Evolutionary conservation across 2,329 filamentous ascomycete species (phyloP), one percentile per base, ranked within the genome.

Genomic region (Colletotrichum eleusines): DNA sequence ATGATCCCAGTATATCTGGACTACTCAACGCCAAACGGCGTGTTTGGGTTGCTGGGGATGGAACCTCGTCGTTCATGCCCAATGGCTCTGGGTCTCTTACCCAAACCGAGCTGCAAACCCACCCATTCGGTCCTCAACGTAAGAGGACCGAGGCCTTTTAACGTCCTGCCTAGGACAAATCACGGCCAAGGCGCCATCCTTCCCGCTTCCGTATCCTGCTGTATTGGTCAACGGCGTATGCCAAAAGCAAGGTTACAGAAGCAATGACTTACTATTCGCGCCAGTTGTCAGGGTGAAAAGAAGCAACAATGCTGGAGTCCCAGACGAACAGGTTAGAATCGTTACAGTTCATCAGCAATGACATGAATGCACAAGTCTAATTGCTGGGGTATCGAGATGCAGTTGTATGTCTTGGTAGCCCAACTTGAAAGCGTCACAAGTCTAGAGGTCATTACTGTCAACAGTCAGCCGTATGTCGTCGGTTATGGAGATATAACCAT

Each of bases 81-180:
- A 44, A 31, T 50, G 28, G 53, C 51, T 26, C 31, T 46, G 38
- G 65, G 42, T 46, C 6, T 46, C 64, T n/a, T 63, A 5, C 59
- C 59, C 40, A 40, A 33, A 9, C 40, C 50, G 31, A 62, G 48
- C 35, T 38, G 51, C 65, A 68, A 42, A 26, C 65, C 65, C 59
- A 26, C 18, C 26, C 51, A n/a, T 63, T 23, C 65, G 51, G 46
- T 58, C 51, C 59, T 68, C 33, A 18, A 40, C 11, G 12, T 7
- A 67, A 20, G 59, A 57, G 54, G n/a, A 69, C 23, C 69, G 44
- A 64, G 77, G 80, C 78, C 76, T 78, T 81, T 80, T 80, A 75
- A 73, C 63, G 77, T 81, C 80, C 57, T 80, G 76, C 79, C 77
- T 73, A 80, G 79, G 80, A 81, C 78, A 69, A 75, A 42, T 28